Conservation (phyloP, 208 protist genomes). For the Wallacemonas sp. region DNA sequence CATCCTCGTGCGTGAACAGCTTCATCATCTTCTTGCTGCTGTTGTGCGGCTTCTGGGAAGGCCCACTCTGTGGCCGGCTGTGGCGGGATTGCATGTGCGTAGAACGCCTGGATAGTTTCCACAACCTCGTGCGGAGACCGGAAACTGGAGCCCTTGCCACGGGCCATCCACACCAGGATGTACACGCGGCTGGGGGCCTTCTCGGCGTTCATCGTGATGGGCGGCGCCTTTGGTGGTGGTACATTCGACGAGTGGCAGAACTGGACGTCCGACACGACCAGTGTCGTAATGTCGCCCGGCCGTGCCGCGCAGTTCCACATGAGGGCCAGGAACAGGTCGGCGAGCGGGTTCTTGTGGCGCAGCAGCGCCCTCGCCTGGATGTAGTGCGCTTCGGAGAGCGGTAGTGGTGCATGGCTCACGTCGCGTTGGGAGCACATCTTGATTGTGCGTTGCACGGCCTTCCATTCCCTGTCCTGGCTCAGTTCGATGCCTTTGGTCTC, state of each 20-base stretch:
- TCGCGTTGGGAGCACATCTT: background rate
- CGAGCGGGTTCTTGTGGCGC: constrained; percentile 2
- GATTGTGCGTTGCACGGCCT: background rate
- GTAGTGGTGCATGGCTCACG: background rate
- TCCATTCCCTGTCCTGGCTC: background rate
- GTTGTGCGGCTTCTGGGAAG: too few species aligned
- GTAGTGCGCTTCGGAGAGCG: background rate
- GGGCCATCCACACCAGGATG: constrained; percentile 13
- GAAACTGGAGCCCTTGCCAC: constrained; percentile 5
- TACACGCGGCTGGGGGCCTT: background rate
- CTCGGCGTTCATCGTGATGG: constrained; percentile 7
- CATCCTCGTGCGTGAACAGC: background rate
- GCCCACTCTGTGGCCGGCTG: background rate
- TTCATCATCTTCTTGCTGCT: constrained; percentile 3
- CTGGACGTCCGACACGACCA: constrained; percentile 1
- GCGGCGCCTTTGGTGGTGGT: background rate
- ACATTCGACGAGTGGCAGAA: background rate
- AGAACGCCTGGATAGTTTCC: background rate
- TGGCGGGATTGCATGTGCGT: constrained; percentile 3
- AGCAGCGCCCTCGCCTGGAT: background rate
- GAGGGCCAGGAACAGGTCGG: constrained; percentile 6
- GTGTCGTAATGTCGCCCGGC: background rate
- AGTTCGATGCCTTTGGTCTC: constrained; percentile 1
- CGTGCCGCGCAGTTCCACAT: constrained; percentile 18
- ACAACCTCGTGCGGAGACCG: background rate